phyloP scores from a whole-genome alignment of 345 rosid genomes.

The Pseudoturritis turrita region DNA sequence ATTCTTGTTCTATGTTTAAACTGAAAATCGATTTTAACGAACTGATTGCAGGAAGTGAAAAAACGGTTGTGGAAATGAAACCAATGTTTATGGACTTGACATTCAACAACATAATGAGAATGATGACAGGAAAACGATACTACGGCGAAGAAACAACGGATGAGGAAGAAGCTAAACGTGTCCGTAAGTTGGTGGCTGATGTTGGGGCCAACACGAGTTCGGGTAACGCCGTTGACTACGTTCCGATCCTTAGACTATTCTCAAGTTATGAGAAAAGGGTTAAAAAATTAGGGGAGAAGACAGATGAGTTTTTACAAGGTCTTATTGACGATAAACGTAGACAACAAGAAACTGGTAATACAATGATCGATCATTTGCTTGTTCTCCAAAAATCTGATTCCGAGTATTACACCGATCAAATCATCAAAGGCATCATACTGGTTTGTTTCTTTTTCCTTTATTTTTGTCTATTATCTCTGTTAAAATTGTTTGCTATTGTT shows the following conservation, averaged over 20 bases:
- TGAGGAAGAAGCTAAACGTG: constrained; percentile 30
- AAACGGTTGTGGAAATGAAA: constrained; percentile 24
- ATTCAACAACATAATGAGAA: constrained; percentile 42
- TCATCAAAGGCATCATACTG: constrained; percentile 54
- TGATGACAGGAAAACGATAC: constrained; percentile 39
- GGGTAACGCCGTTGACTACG: constrained; percentile 28
- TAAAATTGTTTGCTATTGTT: not conserved
- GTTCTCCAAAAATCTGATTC: constrained; percentile 45
- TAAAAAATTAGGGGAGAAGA: constrained; percentile 13
- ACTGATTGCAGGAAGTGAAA: not conserved
- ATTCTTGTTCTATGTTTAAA: not conserved
- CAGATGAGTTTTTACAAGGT: constrained; percentile 34
- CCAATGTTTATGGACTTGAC: constrained; percentile 32
- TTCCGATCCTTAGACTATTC: constrained; percentile 36
- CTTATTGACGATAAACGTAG: constrained; percentile 44
- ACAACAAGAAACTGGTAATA: constrained; percentile 26
- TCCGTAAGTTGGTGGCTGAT: constrained; percentile 25
- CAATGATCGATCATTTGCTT: constrained; percentile 64
- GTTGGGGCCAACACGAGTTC: constrained; percentile 16
- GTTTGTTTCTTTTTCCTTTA: constrained; percentile 1
- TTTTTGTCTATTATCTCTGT: not conserved
- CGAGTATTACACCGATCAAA: constrained; percentile 46
- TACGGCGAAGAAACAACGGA: constrained; percentile 28
- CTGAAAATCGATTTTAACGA: not conserved
- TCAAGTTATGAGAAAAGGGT: constrained; percentile 30